Evolutionary conservation across 306 rosid genomes (phyloP).

Genomic region (Glycine soja): DNA sequence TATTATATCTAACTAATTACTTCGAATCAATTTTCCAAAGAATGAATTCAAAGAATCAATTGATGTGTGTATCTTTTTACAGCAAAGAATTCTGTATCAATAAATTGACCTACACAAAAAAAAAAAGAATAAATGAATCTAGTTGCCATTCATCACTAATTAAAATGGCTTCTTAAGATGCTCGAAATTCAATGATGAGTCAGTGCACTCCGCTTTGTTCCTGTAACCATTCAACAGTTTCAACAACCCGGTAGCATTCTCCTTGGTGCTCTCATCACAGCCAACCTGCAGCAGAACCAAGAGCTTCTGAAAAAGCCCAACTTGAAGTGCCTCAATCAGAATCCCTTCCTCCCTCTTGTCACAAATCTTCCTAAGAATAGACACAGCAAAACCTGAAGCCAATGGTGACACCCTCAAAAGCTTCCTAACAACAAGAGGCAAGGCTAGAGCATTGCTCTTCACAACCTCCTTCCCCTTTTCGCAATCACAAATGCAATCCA

Average conservation of each 20-base stretch:
- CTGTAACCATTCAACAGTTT: constrained; percentile 68
- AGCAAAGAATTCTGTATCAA: constrained; percentile 42
- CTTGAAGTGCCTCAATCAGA: constrained; percentile 68
- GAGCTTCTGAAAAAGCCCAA: constrained; percentile 75
- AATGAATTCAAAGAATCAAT: constrained; percentile 38
- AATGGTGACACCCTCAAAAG: constrained; percentile 67
- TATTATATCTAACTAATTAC: not conserved
- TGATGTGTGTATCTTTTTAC: constrained; percentile 51
- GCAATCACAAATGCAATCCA: constrained; percentile 67
- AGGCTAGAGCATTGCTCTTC: constrained; percentile 58
- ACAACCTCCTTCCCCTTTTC: constrained; percentile 61
- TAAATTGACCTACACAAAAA: constrained; percentile 12
- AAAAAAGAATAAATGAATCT: not conserved
- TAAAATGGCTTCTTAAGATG: constrained; percentile 63
- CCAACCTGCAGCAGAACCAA: constrained; percentile 86
- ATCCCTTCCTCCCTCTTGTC: constrained; percentile 48
- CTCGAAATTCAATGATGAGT: constrained; percentile 70
- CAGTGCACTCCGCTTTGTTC: constrained; percentile 59
- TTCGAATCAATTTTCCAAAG: constrained; percentile 7
- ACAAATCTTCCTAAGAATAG: constrained; percentile 72
- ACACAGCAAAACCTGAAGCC: constrained; percentile 64
- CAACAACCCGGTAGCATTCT: constrained; percentile 68
- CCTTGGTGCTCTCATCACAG: constrained; percentile 64
- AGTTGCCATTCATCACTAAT: not conserved
- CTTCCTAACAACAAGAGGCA: constrained; percentile 79